phyloP scores from a whole-genome alignment of 1,284 basidiomycete genomes.

The Tremellales sp. region DNA sequence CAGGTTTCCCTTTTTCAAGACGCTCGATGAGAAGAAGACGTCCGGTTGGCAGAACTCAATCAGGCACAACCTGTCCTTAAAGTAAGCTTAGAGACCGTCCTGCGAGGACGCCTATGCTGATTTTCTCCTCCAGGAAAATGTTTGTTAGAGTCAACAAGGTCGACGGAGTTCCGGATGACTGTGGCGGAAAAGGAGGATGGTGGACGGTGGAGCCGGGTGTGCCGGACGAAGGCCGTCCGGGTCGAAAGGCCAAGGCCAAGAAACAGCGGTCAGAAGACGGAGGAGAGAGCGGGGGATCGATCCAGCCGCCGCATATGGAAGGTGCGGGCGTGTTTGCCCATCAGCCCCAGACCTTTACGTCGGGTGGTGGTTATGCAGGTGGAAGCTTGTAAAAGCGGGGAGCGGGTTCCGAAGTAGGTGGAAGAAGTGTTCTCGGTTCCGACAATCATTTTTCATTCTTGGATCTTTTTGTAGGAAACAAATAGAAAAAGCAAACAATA shows the following conservation, averaged over 20 bases:
- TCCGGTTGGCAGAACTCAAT: conserved; percentile 49
- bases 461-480: too few relatives aligned
- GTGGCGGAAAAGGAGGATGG: conserved; percentile 48
- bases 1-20: conserved; percentile 49
- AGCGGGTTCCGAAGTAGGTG: too few relatives aligned
- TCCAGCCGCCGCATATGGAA: too few relatives aligned
- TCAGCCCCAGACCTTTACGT: too few relatives aligned
- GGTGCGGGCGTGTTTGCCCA: too few relatives aligned
- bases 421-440: too few relatives aligned
- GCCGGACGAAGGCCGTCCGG: conserved; percentile 46
- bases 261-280: conserved; percentile 11
- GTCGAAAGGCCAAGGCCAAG: conserved; percentile 43
- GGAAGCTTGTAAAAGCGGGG: too few relatives aligned
- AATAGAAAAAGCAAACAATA: too few relatives aligned
- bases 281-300: too few relatives aligned
- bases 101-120: background rate
- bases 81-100: conserved; percentile 26
- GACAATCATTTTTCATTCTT: too few relatives aligned
- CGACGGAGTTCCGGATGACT: conserved; percentile 42
- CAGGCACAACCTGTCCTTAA: conserved; percentile 46
- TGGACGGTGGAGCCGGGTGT: conserved; percentile 48
- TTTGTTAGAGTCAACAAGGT: conserved; percentile 48
- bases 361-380: too few relatives aligned
- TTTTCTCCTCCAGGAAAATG: conserved; percentile 40
- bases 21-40: conserved; percentile 46